Conservation (phyloP, 345 rosid genomes). For the Conringia planisiliqua region DNA sequence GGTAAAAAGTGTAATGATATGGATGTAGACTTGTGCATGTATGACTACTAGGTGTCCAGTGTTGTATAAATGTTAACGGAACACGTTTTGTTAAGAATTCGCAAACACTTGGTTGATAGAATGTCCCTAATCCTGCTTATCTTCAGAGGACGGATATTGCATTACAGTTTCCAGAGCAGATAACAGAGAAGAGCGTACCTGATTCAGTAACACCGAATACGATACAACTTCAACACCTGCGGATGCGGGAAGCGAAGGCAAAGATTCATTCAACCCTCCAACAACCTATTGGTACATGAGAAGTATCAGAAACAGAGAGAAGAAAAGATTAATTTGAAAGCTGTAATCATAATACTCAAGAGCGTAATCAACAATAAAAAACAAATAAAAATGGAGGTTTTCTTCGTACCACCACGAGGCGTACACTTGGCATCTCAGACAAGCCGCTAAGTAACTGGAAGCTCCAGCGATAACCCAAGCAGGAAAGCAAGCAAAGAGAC, state of each 20-base stretch:
- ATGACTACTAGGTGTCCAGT: not conserved
- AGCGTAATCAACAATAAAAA: not conserved
- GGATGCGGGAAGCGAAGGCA: slow-evolving; percentile 78
- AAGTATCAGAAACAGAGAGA: slow-evolving; percentile 24
- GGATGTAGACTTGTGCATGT: slow-evolving; percentile 12
- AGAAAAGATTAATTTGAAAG: not conserved
- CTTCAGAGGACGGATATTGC: not conserved
- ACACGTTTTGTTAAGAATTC: not conserved
- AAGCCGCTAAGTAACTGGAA: slow-evolving; percentile 80
- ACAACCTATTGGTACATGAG: slow-evolving; percentile 60
- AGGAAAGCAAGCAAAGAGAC: not conserved
- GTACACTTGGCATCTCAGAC: slow-evolving; percentile 79
- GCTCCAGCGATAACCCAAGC: slow-evolving; percentile 23
- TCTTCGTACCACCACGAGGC: slow-evolving; percentile 78
- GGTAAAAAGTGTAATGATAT: not conserved
- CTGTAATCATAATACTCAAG: not conserved
- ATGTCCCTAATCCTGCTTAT: not conserved
- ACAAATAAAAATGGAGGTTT: not conserved
- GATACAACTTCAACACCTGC: slow-evolving; percentile 68
- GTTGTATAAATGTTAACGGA: not conserved
- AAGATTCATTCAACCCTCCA: slow-evolving; percentile 76
- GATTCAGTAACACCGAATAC: slow-evolving; percentile 67
- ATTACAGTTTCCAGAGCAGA: not conserved
- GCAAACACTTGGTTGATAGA: not conserved
- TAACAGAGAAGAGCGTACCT: slow-evolving; percentile 47